phyloP scores from a whole-genome alignment of 306 rosid genomes.

The Vigna mungo region DNA sequence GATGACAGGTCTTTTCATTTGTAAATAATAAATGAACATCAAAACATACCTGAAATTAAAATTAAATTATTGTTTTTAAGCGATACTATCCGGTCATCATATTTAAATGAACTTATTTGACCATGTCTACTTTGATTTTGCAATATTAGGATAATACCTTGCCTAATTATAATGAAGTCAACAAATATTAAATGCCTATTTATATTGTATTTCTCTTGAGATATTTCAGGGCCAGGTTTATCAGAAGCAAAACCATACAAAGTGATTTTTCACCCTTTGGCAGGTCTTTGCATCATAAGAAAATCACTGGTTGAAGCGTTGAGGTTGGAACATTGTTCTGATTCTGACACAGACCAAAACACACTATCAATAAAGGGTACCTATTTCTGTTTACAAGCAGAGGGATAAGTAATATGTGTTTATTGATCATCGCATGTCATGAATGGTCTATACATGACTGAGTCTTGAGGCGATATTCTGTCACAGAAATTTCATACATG shows the following conservation, averaged over 20 bases:
- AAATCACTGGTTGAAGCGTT: neutral
- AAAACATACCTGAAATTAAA: slow-evolving; percentile 87
- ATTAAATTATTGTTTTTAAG: neutral
- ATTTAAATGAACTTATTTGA: slow-evolving; percentile 16
- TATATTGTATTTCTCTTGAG: too few species aligned
- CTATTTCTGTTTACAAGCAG: slow-evolving; percentile 68
- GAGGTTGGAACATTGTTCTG: slow-evolving; percentile 63
- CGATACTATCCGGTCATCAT: slow-evolving; percentile 17
- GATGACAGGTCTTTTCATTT: slow-evolving; percentile 80
- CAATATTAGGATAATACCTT: neutral
- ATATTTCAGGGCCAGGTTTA: too few species aligned
- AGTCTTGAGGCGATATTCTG: too few species aligned
- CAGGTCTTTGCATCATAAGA: too few species aligned
- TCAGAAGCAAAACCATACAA: too few species aligned
- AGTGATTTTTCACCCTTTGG: too few species aligned
- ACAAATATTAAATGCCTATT: neutral
- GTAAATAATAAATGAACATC: slow-evolving; percentile 96
- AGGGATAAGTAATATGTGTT: slow-evolving; percentile 16
- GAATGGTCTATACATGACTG: too few species aligned
- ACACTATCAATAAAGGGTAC: slow-evolving; percentile 62
- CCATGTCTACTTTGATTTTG: neutral
- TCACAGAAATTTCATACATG: too few species aligned
- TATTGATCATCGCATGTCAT: too few species aligned
- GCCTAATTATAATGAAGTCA: slow-evolving; percentile 2
- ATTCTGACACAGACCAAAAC: slow-evolving; percentile 62